Evolutionary conservation across 345 rosid genomes (phyloP).

Genomic region (Psidium friedrichsthalianum): DNA sequence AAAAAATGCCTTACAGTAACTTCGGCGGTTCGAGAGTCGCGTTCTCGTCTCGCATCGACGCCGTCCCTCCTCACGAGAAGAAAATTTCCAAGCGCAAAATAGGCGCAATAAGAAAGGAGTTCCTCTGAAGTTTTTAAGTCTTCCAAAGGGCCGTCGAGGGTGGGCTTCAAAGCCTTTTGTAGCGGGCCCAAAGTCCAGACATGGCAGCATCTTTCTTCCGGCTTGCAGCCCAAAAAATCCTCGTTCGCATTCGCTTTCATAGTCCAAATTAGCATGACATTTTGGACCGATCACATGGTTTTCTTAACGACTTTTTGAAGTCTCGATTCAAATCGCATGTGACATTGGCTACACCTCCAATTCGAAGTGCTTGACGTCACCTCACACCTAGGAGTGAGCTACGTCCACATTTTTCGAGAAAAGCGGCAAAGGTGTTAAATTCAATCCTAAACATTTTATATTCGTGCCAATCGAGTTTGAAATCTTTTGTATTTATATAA

Average conservation of each 20-base stretch:
- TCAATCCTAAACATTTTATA: too few relatives aligned
- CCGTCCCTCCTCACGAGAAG: background rate
- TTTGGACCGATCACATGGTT: background rate
- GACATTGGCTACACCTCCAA: background rate
- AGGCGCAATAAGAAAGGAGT: background rate
- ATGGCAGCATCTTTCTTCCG: background rate
- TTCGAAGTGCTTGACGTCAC: background rate
- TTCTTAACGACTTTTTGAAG: background rate
- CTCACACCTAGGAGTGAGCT: background rate
- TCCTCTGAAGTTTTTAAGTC: background rate
- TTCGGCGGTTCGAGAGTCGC: background rate
- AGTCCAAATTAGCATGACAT: background rate
- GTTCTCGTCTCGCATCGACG: background rate
- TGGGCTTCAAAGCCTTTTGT: background rate
- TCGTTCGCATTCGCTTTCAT: accelerated
- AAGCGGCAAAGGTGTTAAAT: too few relatives aligned
- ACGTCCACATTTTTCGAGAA: background rate
- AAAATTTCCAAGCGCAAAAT: background rate
- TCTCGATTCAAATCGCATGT: background rate
- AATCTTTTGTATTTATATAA: too few relatives aligned
- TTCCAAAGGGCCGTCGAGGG: background rate
- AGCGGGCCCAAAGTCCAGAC: background rate
- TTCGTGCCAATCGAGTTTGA: too few relatives aligned
- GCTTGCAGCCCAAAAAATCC: background rate
- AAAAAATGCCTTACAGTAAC: background rate